Evolutionary conservation across 345 rosid genomes (phyloP), one percentile per base, ranked within the genome.

Genomic region (Bretschneidera sinensis): DNA sequence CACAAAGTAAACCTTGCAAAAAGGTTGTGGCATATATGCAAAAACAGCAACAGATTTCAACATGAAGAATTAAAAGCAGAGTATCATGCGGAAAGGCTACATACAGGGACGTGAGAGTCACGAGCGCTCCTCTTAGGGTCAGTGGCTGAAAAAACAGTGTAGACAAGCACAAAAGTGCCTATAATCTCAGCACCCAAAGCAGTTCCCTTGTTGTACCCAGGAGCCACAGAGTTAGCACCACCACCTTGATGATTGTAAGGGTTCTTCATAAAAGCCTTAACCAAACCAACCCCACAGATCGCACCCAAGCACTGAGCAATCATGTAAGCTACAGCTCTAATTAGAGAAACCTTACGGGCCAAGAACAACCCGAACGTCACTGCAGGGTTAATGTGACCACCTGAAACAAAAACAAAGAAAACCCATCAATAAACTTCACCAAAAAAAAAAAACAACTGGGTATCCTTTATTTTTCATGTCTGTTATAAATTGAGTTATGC

Each of bases 81-180:
- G 45, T 5, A 39, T n/a, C n/a, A n/a, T n/a, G n/a, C n/a, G n/a
- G n/a, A n/a, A n/a, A n/a, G n/a, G 8, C 0, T 5, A 64, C 88
- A 9, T 71, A 88, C 97, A 57, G 95, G 95, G 51, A 89, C 75
- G 48, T 89, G 95, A 15, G 97, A 89, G 78, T 89, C 97, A 54
- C 95, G 91, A 1, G 97, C 95, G 55, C 72, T 85, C 51, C 97
- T 81, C 74, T 89, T 89, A 16, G 97, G 97, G 76, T 89, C 95
- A 53, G 95, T 87, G 49, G 97, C 95, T 18, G 97, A 76, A 83
- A 84, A 84, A 45, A 86, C 94, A 1, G 90, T 80, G 88, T 84
- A 86, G 25, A 86, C 94, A 28, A 86, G 82, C 43, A 84, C 84
- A 20, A 86, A 84, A 14, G 94, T 84, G 25, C 94, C 90, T 16